These are phyloP conservation scores for Phytophthora foliorum DNA, from an alignment of 352 stramenopile genomes.

Conservation along the genomic window DNA sequence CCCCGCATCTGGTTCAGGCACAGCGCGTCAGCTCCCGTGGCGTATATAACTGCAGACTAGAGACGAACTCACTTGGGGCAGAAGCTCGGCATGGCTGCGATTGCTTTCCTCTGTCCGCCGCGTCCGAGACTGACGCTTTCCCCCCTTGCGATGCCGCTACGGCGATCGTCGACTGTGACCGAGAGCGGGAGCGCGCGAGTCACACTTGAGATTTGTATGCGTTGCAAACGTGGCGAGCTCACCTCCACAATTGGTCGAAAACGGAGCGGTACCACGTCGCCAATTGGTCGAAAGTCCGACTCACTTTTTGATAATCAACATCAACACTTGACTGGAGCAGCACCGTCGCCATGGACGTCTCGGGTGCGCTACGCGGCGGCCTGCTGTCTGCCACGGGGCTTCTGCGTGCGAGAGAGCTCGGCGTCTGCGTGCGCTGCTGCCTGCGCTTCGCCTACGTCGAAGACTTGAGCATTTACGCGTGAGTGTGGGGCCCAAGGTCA, in stretches of 20 bases:
- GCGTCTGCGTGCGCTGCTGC: constrained; percentile 75
- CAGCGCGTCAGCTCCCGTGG: not conserved
- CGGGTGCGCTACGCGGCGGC: constrained; percentile 23
- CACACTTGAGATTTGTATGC: constrained; percentile 34
- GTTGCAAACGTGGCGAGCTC: constrained; percentile 20
- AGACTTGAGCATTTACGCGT: constrained; percentile 65
- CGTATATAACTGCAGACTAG: not conserved
- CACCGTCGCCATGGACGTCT: constrained; percentile 31
- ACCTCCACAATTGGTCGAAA: constrained; percentile 35
- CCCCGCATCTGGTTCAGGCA: constrained; percentile 54
- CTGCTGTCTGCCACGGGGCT: constrained; percentile 45
- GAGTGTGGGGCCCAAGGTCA: constrained; percentile 21
- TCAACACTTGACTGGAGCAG: constrained; percentile 24
- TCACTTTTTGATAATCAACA: constrained; percentile 20
- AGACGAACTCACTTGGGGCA: constrained; percentile 61
- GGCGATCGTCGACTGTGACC: constrained; percentile 37
- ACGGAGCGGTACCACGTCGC: not conserved
- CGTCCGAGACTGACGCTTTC: constrained; percentile 22
- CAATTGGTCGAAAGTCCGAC: constrained; percentile 25
- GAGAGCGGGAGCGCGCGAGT: constrained; percentile 13
- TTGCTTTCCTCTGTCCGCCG: constrained; percentile 24
- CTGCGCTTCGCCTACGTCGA: constrained; percentile 68
- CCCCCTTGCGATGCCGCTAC: constrained; percentile 32
- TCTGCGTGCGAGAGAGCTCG: constrained; percentile 24
- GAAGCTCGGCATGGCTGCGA: constrained; percentile 65